These are phyloP conservation scores for Taphrina flavorubra DNA, from an alignment of 1,139 yeast species.

Conservation along the genomic window DNA sequence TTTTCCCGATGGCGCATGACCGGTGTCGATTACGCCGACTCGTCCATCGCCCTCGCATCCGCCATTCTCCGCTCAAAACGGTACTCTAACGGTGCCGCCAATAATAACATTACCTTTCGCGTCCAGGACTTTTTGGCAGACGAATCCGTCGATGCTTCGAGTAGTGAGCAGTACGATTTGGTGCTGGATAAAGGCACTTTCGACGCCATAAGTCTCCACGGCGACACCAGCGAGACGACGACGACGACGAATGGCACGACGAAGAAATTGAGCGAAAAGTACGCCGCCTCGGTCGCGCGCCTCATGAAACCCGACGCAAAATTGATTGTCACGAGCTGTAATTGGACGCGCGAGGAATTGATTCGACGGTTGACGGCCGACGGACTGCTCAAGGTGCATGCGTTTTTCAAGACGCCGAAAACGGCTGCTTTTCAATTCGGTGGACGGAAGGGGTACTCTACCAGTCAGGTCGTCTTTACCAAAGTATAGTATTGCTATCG, in stretches of 20 bases:
- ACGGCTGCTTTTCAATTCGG: constrained; percentile 18
- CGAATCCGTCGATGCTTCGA: neutral
- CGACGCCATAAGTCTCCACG: constrained; percentile 87
- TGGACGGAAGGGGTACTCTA: constrained; percentile 16
- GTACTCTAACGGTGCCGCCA: constrained; percentile 44
- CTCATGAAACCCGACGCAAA: constrained; percentile 64
- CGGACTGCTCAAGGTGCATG: constrained; percentile 23
- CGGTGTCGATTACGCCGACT: constrained; percentile 86
- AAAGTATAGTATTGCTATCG: neutral
- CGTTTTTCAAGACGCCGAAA: constrained; percentile 27
- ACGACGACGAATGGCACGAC: too few species aligned
- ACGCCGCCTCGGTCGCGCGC: constrained; percentile 65
- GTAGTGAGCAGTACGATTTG: constrained; percentile 62
- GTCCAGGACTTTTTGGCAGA: constrained; percentile 50
- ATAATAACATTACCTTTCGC: constrained; percentile 54
- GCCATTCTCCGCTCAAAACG: constrained; percentile 59
- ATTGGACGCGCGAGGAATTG: constrained; percentile 83
- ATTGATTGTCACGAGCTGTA: constrained; percentile 88
- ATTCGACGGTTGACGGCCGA: constrained; percentile 48
- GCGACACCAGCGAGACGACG: constrained; percentile 49
- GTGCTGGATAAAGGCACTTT: constrained; percentile 92
- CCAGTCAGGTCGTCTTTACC: constrained; percentile 17
- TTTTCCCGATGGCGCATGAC: constrained; percentile 57
- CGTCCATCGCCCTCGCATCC: constrained; percentile 74
- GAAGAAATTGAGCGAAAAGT: constrained; percentile 58